Evolutionary conservation across 2,329 filamentous ascomycete genomes (phyloP), one percentile per base, ranked within the genome.

Genomic region (Ceratocystis huliohia): DNA sequence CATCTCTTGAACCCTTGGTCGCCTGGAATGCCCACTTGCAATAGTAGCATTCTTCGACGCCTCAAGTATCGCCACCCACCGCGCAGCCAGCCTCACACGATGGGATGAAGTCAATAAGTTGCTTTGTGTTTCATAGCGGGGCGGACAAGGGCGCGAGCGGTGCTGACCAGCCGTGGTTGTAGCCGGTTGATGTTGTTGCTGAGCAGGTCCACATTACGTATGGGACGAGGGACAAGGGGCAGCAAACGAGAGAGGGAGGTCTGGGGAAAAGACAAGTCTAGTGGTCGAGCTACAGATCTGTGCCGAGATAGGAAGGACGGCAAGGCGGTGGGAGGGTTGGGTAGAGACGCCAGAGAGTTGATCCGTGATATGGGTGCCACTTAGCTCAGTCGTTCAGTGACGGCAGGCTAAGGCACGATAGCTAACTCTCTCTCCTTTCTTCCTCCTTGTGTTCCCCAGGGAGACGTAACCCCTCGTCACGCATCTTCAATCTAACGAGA

Each of bases 41-140:
- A 59, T 59, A 30, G 56, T 59, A 28, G 17, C 56, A 59, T 59
- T 59, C 56, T 59, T 59, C 56, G 28, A 37, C 17, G 56, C 56
- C 56, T 53, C 25, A 30, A 37, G 56, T 33, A 33, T 37, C 30
- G 28, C 30, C 28, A 41, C 10, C 10, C 28, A 41, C 10, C 10
- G 37, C 13, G 37, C 13, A 10, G 37, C 37, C 37, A 41, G 56
- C 28, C 56, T 59, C 28, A 5, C 56, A 59, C 28, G 28, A 59
- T 59, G 8, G 15, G 25, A 59, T 13, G 56, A 59, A 33, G 20
- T 6, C 28, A 33, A 37, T 59, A 59, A 41, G 37, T 41, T 41
- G 37, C 37, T 41, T 15, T 15, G 28, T 59, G 56, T 59, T 59
- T 59, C 56, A 59, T 59, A 10, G 7, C 25, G 15, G 30, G 46